A percentile compares a stretch with the other conserved stretches of the same genome.
phyloP scores from a whole-genome alignment of 441 rosid species.

The Croton laevigatus region DNA sequence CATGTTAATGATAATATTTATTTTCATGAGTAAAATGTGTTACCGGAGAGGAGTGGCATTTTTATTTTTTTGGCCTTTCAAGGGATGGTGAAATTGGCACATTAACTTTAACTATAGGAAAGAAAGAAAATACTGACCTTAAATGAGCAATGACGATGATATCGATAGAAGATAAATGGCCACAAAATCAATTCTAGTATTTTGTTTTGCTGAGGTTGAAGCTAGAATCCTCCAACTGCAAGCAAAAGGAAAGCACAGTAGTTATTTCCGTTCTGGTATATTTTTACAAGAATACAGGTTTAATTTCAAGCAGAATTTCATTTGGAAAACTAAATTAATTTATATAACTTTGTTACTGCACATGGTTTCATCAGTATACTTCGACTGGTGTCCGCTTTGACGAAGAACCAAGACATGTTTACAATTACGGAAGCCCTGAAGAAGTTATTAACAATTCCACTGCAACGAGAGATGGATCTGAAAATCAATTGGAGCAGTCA shows the following conservation, averaged over 20 bases:
- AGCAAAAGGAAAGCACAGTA: too few relatives aligned
- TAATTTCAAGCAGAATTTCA: not conserved
- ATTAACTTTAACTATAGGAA: not conserved
- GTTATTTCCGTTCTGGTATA: too few relatives aligned
- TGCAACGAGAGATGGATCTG: slow-evolving; percentile 14
- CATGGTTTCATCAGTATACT: slow-evolving; percentile 33
- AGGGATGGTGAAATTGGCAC: not conserved
- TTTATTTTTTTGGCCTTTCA: not conserved
- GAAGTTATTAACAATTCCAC: slow-evolving; percentile 22
- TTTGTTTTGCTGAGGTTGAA: too few relatives aligned
- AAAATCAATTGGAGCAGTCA: slow-evolving; percentile 27
- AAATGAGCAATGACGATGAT: not conserved
- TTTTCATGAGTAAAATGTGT: not conserved
- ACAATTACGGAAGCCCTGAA: slow-evolving; percentile 4
- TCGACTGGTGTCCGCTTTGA: slow-evolving; percentile 18
- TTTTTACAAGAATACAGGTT: too few relatives aligned
- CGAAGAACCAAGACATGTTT: slow-evolving; percentile 24
- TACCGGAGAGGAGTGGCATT: not conserved
- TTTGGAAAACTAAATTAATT: not conserved
- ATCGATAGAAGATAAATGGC: not conserved
- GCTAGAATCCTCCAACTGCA: too few relatives aligned
- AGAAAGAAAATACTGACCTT: not conserved
- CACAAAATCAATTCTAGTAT: too few relatives aligned
- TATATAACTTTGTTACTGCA: slow-evolving; percentile 8
- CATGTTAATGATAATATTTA: not conserved